These are phyloP conservation scores for Irpex sp. DNA, from an alignment of 1,284 basidiomycete genomes.

Conservation along the genomic window DNA sequence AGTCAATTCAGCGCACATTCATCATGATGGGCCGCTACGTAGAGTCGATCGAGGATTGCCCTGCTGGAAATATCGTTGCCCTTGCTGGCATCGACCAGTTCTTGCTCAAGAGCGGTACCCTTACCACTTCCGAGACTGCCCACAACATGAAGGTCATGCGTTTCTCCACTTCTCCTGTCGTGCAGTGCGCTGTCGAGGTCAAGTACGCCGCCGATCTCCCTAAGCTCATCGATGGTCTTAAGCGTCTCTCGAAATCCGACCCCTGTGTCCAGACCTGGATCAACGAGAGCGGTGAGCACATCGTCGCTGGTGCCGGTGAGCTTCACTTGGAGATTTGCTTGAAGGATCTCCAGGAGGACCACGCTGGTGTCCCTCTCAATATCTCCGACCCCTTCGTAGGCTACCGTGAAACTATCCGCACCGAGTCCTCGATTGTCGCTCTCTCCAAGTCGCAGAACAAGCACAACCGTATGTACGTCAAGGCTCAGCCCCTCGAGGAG, in stretches of 20 bases:
- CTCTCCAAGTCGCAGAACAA: slow-evolving; percentile 99
- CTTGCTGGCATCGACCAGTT: slow-evolving; percentile 99
- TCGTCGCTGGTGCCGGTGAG: slow-evolving; percentile 99
- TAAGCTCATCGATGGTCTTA: slow-evolving; percentile 99
- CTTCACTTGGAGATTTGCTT: slow-evolving; percentile 99
- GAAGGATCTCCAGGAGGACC: slow-evolving; percentile 99
- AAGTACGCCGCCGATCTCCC: slow-evolving; percentile 99
- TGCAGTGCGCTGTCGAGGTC: slow-evolving; percentile 98
- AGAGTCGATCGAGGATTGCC: slow-evolving; percentile 99
- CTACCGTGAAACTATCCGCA: slow-evolving; percentile 98
- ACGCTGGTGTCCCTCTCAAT: slow-evolving; percentile 98
- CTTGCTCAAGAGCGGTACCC: slow-evolving; percentile 98
- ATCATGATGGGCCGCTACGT: slow-evolving; percentile 99
- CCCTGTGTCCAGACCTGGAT: slow-evolving; percentile 99
- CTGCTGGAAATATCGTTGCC: slow-evolving; percentile 98
- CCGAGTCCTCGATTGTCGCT: slow-evolving; percentile 94
- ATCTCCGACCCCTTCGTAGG: slow-evolving; percentile 99
- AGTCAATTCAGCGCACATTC: slow-evolving; percentile 98
- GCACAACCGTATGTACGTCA: slow-evolving; percentile 98
- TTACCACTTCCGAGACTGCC: slow-evolving; percentile 96
- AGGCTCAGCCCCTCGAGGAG: slow-evolving; percentile 92
- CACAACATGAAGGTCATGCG: slow-evolving; percentile 99
- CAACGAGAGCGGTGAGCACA: slow-evolving; percentile 92
- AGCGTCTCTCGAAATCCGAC: slow-evolving; percentile 99
- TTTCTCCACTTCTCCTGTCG: slow-evolving; percentile 99